phyloP scores from a whole-genome alignment of 257 asterid genomes.

The Fraxinus excelsior region DNA sequence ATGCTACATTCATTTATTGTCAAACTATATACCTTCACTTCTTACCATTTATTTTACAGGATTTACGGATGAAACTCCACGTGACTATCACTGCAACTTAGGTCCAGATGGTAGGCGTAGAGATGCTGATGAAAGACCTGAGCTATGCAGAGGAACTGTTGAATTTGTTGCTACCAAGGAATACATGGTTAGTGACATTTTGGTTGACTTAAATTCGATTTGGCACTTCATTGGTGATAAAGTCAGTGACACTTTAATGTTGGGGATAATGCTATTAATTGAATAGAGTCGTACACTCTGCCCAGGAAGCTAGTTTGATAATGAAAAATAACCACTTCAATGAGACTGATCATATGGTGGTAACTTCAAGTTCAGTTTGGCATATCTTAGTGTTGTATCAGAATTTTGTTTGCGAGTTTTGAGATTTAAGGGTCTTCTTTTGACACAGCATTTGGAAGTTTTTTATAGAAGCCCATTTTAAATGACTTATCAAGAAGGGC shows the following conservation, averaged over 20 bases:
- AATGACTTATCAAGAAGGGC: background rate
- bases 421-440: background rate
- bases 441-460: background rate
- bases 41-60: slow-evolving; percentile 50
- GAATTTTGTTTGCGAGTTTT: background rate
- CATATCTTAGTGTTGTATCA: background rate
- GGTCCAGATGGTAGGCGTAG: slow-evolving; percentile 99
- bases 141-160: slow-evolving; percentile 96
- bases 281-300: background rate
- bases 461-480: background rate
- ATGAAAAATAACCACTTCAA: slow-evolving; percentile 22
- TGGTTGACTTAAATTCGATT: slow-evolving; percentile 23
- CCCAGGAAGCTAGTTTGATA: slow-evolving; percentile 1
- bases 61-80: slow-evolving; percentile 92
- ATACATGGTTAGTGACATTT: slow-evolving; percentile 69
- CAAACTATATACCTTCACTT: background rate
- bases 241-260: slow-evolving; percentile 4
- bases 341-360: background rate
- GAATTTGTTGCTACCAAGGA: slow-evolving; percentile 95
- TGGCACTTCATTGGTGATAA: slow-evolving; percentile 20
- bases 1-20: background rate
- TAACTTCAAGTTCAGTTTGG: slow-evolving; percentile 3
- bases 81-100: slow-evolving; percentile 96
- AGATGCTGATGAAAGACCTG: slow-evolving; percentile 98
- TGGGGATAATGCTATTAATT: slow-evolving; percentile 11